A percentile compares a stretch with the other conserved stretches of the same genome.
phyloP scores from a whole-genome alignment of 192 early-diverging fungal species.

The Thamnidium elegans region DNA sequence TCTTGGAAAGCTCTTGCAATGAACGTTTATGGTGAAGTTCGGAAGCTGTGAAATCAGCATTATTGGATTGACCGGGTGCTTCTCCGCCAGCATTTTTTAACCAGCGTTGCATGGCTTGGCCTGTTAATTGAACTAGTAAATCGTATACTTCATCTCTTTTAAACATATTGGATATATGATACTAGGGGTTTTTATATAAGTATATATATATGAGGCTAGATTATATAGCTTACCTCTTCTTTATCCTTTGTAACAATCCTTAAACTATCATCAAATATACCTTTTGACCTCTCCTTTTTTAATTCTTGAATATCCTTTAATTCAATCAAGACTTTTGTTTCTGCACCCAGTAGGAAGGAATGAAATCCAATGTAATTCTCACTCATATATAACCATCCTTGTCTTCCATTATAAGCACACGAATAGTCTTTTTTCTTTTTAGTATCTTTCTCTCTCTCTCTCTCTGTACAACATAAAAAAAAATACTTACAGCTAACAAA shows the following conservation, averaged over 20 bases:
- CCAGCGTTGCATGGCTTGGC: conserved; percentile 82
- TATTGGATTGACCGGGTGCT: conserved; percentile 49
- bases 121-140: conserved; percentile 86
- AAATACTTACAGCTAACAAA: conserved; percentile 79
- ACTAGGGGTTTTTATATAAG: conserved; percentile 38
- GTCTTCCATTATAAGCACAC: conserved; percentile 80
- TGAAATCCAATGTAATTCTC: conserved; percentile 94
- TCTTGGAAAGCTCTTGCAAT: background rate
- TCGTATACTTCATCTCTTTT: conserved; percentile 73
- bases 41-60: background rate
- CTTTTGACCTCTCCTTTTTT: conserved; percentile 86
- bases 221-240: conserved; percentile 57
- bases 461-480: background rate
- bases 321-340: conserved; percentile 89
- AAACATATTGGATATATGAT: conserved; percentile 93
- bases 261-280: conserved; percentile 86
- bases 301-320: conserved; percentile 91
- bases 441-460: background rate
- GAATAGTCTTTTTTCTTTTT: conserved; percentile 68
- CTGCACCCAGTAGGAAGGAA: conserved; percentile 88
- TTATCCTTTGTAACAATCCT: conserved; percentile 79
- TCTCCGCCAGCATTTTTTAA: conserved; percentile 75
- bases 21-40: background rate
- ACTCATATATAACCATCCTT: conserved; percentile 98
- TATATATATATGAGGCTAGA: background rate